phyloP scores from a whole-genome alignment of 192 early-diverging fungal genomes.

The Entomortierella beljakovae region DNA sequence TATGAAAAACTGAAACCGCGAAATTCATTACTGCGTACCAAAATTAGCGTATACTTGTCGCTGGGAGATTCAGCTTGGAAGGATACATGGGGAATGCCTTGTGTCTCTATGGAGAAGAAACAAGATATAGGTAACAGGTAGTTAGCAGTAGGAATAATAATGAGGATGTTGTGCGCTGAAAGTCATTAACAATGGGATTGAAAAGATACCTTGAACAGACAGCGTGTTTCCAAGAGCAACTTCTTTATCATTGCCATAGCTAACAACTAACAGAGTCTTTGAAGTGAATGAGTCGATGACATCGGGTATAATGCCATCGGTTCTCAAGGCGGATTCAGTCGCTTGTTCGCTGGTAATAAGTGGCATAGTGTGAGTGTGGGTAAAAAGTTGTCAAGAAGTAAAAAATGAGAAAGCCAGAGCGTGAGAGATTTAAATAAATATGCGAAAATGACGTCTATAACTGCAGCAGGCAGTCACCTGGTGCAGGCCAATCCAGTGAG shows the following conservation, averaged over 20 bases:
- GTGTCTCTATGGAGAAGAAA: conserved; percentile 23
- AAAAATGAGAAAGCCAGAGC: background rate
- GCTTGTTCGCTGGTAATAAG: conserved; percentile 59
- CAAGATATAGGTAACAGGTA: background rate
- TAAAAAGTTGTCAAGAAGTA: background rate
- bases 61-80: conserved; percentile 29
- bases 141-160: background rate
- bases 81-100: conserved; percentile 29
- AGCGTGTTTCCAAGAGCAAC: conserved; percentile 41
- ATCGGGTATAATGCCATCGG: conserved; percentile 59
- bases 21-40: conserved; percentile 15
- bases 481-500: background rate
- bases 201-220: conserved; percentile 22
- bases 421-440: background rate
- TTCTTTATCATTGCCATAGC: conserved; percentile 33
- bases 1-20: background rate
- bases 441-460: background rate
- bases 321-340: conserved; percentile 45
- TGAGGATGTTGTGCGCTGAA: background rate
- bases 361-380: conserved; percentile 42
- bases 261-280: conserved; percentile 30
- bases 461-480: conserved; percentile 4
- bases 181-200: background rate
- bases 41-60: conserved; percentile 44
- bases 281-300: conserved; percentile 34